phyloP scores from a whole-genome alignment of 495 filamentous ascomycete species.

The Penicillium paxilli region DNA sequence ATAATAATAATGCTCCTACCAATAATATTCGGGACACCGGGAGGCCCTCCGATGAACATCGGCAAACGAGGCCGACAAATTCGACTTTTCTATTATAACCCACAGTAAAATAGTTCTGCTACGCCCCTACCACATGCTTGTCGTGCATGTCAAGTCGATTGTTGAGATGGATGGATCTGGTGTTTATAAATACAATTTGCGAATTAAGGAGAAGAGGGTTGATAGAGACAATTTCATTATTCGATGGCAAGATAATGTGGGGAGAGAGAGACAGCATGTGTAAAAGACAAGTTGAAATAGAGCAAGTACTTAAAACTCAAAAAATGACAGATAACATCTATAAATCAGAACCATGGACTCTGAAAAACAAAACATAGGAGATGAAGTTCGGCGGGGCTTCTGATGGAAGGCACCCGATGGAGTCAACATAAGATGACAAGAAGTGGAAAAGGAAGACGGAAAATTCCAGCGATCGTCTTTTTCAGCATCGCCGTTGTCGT shows the following conservation, averaged over 20 bases:
- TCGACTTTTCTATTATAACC: too few species aligned
- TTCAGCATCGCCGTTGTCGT: constrained; percentile 4
- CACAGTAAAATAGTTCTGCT: too few species aligned
- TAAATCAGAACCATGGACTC: not conserved
- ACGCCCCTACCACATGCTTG: too few species aligned
- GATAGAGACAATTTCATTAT: constrained; percentile 5
- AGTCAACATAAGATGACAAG: not conserved
- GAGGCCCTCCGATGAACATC: not conserved
- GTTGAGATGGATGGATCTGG: too few species aligned
- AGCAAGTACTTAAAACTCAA: not conserved
- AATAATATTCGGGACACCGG: not conserved
- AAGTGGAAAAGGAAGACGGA: not conserved
- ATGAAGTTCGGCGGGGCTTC: not conserved
- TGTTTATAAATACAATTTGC: too few species aligned
- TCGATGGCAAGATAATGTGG: not conserved
- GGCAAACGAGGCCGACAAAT: not conserved
- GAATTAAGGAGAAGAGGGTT: not conserved
- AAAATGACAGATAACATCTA: not conserved
- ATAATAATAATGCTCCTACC: too few species aligned
- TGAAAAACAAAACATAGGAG: not conserved
- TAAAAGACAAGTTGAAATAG: not conserved
- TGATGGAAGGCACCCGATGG: not conserved
- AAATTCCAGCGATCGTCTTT: not conserved
- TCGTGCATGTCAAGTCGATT: too few species aligned
- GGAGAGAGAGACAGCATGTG: not conserved